Base-by-base conservation (phyloP, 805 yeast genomes). In the Debaryomyces castellii region DNA sequence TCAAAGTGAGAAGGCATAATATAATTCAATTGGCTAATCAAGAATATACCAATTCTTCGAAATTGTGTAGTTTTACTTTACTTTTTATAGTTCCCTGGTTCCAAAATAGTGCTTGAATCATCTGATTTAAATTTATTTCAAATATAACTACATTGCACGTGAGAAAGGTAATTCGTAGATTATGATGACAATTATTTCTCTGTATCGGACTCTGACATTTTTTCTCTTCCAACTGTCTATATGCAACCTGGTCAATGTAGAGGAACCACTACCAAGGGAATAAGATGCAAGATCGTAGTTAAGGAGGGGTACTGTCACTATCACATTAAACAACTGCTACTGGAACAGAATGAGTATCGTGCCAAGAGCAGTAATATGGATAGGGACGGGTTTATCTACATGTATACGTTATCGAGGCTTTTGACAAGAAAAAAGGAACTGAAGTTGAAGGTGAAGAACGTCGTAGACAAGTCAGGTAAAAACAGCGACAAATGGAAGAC, bases 1-100 rank as follows among this genome's bases (percentile, higher is more conserved):
- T 91, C 97, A 59, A 89, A 89, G 60, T 85, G 91, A 28, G 83
- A 78, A 32, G 83, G 81, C 74, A 70, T 22, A 8, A 22, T 22
- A 22, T 22, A 6, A 22, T 71, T 22, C 14, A 35, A 18, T 14
- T n/a, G n/a, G n/a, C n/a, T n/a, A n/a, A n/a, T n/a, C n/a, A n/a
- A n/a, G n/a, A n/a, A n/a, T n/a, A n/a, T n/a, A n/a, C n/a, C n/a
- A n/a, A n/a, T n/a, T n/a, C n/a, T n/a, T n/a, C n/a, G n/a, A n/a
- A n/a, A n/a, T n/a, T n/a, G n/a, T n/a, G n/a, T n/a, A n/a, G n/a
- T n/a, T n/a, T n/a, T n/a, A n/a, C n/a, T n/a, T n/a, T n/a, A n/a
- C n/a, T n/a, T n/a, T n/a, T n/a, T n/a, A n/a, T n/a, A n/a, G n/a
- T n/a, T n/a, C n/a, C n/a, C n/a, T n/a, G n/a, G n/a, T n/a, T n/a